These are phyloP conservation scores for Pestalotiopsis sp. DNA, from an alignment of 2,329 filamentous ascomycete genomes.

Conservation along the genomic window DNA sequence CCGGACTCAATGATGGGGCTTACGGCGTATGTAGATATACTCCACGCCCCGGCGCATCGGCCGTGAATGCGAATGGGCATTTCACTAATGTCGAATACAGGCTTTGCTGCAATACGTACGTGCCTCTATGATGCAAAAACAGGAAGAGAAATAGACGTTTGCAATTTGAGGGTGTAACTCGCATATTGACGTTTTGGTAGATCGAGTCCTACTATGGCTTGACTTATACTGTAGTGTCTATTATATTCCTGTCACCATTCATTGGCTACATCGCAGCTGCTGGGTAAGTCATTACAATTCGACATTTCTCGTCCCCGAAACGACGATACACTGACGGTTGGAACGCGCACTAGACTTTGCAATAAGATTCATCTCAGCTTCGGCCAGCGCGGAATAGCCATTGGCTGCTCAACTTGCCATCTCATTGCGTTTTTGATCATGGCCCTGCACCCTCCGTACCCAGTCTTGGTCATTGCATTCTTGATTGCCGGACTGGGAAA, in stretches of 20 bases:
- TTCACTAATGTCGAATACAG: constrained; percentile 27
- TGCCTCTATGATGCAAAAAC: constrained; percentile 11
- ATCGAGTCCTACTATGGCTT: constrained; percentile 49
- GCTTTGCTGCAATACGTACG: constrained; percentile 55
- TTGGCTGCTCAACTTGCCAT: constrained; percentile 63
- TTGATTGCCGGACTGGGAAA: constrained; percentile 72
- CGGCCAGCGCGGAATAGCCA: constrained; percentile 70
- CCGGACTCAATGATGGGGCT: constrained; percentile 61
- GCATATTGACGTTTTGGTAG: constrained; percentile 25
- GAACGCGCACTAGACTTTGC: constrained; percentile 29
- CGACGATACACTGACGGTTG: background rate
- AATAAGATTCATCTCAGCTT: constrained; percentile 42
- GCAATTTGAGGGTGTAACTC: background rate
- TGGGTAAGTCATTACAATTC: constrained; percentile 20
- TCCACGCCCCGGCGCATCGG: background rate
- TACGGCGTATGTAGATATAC: constrained; percentile 51
- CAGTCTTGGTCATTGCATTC: constrained; percentile 66
- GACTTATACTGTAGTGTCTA: constrained; percentile 49
- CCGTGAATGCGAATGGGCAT: no score
- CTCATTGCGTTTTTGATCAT: constrained; percentile 62
- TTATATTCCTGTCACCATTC: constrained; percentile 51
- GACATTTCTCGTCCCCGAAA: background rate
- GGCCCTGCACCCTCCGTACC: constrained; percentile 68
- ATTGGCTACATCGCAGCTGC: constrained; percentile 48
- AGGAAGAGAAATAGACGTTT: background rate